Percentiles rank a stretch among this genome's conserved stretches.
phyloP scores from a whole-genome alignment of 148 eudicot species.

The Spergularia marina region DNA sequence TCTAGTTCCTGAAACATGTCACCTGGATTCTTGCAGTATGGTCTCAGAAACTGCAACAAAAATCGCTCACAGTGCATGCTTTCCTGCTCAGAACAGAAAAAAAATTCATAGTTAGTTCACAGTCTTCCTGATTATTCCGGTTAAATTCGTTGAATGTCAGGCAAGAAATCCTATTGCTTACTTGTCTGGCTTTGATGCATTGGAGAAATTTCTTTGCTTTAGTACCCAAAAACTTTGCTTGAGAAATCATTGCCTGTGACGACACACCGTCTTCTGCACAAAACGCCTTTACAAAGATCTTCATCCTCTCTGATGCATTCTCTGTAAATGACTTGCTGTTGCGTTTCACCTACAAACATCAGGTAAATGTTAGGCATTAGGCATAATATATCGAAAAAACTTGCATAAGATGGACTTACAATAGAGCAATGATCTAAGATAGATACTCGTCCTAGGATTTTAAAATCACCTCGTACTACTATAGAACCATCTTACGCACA shows the following conservation, averaged over 20 bases:
- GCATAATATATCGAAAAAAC: too few species aligned
- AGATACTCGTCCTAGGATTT: not conserved
- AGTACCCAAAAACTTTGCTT: conserved; percentile 45
- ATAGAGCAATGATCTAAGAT: not conserved
- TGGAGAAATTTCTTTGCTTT: conserved; percentile 48
- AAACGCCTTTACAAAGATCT: conserved; percentile 61
- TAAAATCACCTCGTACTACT: not conserved
- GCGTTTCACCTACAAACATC: conserved; percentile 44
- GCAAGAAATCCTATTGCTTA: conserved; percentile 25
- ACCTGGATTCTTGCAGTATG: conserved; percentile 49
- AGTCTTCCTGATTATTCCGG: not conserved
- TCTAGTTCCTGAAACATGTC: conserved; percentile 50
- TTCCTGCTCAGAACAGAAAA: conserved; percentile 42
- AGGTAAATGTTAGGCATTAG: not conserved
- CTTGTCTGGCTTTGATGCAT: conserved; percentile 61
- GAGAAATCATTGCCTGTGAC: conserved; percentile 45
- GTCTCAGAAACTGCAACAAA: conserved; percentile 39
- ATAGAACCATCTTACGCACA: not conserved
- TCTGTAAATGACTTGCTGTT: conserved; percentile 53
- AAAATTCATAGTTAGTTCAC: not conserved
- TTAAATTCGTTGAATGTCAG: not conserved
- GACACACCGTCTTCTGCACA: conserved; percentile 49
- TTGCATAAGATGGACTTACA: not conserved
- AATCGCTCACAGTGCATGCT: conserved; percentile 74
- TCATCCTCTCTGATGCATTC: conserved; percentile 55